phyloP scores from a whole-genome alignment of 83 land plant genomes.

The Picea abies region DNA sequence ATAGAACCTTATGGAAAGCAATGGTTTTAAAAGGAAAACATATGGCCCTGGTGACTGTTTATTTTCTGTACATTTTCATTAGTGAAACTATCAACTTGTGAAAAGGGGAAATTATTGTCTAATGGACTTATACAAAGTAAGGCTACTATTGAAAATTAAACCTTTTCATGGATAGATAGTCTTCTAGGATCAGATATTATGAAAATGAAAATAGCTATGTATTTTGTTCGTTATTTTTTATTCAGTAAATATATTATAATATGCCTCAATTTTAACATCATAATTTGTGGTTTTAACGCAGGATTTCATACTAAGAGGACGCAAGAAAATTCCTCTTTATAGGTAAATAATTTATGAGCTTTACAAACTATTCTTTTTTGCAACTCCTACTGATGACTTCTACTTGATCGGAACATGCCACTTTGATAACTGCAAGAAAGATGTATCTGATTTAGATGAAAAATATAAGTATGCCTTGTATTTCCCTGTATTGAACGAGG shows the following conservation, averaged over 20 bases:
- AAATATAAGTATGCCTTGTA: neutral
- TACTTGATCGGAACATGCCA: neutral
- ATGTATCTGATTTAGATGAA: neutral
- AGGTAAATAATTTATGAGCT: slow-evolving; percentile 47
- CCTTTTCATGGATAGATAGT: neutral
- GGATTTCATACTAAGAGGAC: slow-evolving; percentile 90
- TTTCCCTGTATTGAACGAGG: neutral
- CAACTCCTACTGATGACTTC: neutral
- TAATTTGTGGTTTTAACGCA: slow-evolving; percentile 27
- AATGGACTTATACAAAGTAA: neutral
- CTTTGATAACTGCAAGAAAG: neutral
- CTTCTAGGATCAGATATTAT: neutral
- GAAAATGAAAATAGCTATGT: slow-evolving; percentile 4
- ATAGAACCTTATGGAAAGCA: neutral
- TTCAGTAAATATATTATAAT: neutral
- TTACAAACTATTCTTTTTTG: neutral
- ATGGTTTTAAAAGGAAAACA: neutral
- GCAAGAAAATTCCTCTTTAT: slow-evolving; percentile 77
- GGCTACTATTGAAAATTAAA: neutral
- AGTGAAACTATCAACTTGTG: neutral
- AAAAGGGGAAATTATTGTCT: neutral
- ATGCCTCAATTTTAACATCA: neutral
- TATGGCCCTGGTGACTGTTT: too few species aligned
- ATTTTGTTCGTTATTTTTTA: neutral
- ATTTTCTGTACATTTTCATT: too few species aligned